Base-by-base conservation (phyloP, 208 protist genomes). In the Angomonas ambiguus region DNA sequence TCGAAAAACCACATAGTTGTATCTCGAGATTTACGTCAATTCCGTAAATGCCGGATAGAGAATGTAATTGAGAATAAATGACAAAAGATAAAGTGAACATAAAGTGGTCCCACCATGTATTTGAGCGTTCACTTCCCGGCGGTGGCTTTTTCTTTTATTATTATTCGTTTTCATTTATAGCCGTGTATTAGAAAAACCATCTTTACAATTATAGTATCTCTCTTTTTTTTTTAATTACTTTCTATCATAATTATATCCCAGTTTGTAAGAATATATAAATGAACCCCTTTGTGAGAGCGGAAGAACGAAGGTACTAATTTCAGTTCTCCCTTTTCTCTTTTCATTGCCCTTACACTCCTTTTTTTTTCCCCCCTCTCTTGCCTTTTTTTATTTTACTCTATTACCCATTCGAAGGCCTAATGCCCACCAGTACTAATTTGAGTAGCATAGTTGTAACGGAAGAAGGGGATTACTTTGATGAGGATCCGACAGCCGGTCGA, bases 391-490 rank as follows among this genome's bases (percentile, higher is more conserved):
- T n/a, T n/a, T n/a, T n/a, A n/a, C n/a, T n/a, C n/a, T n/a, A n/a
- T n/a, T n/a, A n/a, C n/a, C n/a, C n/a, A n/a, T n/a, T n/a, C n/a
- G n/a, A n/a, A n/a, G n/a, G n/a, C n/a, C n/a, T n/a, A n/a, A n/a
- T n/a, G n/a, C n/a, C n/a, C n/a, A n/a, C n/a, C n/a, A n/a, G n/a
- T n/a, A 45, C 8, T 45, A 8, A 45, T n/a, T 45, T 45, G 16
- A 16, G 16, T 45, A 45, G 38, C 16, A 73, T 79, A 13, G 70
- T 77, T 11, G 69, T 79, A 24, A 73, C 85, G 42, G 83, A 93
- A 27, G 84, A 83, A 3, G 84, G 83, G 4, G 87, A 93, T 64
- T 83, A 86, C 64, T 93, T 93, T 60, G 87, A 93, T 32, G 83
- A 91, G 56, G 87, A 93, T 61, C 83, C 81, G 8, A 91, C 83